Evolutionary conservation across 495 filamentous ascomycete genomes (phyloP), one percentile per base, ranked within the genome.

Genomic region (Poronia punctata): DNA sequence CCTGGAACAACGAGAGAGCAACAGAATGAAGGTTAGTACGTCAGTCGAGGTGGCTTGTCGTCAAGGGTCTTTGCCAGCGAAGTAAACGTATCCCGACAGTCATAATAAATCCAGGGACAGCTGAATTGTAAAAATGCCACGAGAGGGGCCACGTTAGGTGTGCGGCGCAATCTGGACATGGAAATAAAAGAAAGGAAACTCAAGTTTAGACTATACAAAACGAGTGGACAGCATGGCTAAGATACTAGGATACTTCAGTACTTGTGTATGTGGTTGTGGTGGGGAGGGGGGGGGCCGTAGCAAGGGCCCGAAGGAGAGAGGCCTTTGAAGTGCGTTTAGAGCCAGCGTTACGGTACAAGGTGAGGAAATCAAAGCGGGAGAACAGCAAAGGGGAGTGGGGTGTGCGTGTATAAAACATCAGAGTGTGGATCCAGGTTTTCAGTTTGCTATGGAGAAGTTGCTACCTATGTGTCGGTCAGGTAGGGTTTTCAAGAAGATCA

Each of bases 1-100:
- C 50, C 46, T 44, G 52, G n/a, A 49, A 56, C 26, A 49, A 56
- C 37, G 49, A 56, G 51, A 51, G 54, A 52, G 30, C 46, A 50
- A 46, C 48, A 54, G 52, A 43, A 54, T n/a, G n/a, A 57, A 60
- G 62, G 59, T 62, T 60, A 57, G 53, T 57, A 70, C 55, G 49
- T 58, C 47, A 52, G 57, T 59, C 48, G 52, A 53, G 47, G 46
- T 50, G 62, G 50, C 53, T 62, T 58, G 47, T 51, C 53, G 51
- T 59, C 53, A 52, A 52, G 55, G 54, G 48, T 60, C 49, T 54
- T 49, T 14, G 50, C 46, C 56, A 53, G 38, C 46, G 46, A 53
- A 43, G 47, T 48, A 50, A 49, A 56, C 56, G 53, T 59, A 57
- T 20, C 53, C 57, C 56, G 54, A 62, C 59, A 61, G 55, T 68